These are phyloP conservation scores for Euphrasia confusa DNA, from an alignment of 257 asterid genomes.

Conservation along the genomic window DNA sequence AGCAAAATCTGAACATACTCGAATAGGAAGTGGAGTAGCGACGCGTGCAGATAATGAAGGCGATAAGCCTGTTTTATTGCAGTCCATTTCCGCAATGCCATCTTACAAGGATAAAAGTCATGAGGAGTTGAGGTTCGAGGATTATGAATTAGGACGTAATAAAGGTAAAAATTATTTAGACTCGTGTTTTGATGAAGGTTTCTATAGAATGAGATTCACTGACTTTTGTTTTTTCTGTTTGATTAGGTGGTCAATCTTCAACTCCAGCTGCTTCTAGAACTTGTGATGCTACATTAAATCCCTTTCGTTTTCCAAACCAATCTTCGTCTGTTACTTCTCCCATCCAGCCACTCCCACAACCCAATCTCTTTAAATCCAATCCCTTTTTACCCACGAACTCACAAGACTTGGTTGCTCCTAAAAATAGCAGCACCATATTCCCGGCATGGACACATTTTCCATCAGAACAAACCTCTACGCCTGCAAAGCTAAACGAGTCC, in stretches of 20 bases:
- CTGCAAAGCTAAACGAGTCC: neutral
- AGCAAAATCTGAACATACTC: neutral
- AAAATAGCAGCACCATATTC: neutral
- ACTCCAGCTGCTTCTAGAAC: conserved; percentile 5
- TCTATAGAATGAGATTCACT: neutral
- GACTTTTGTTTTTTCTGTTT: conserved; percentile 12
- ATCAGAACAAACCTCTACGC: conserved; percentile 10
- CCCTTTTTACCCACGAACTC: neutral
- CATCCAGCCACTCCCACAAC: conserved; percentile 1
- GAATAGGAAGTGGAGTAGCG: conserved; percentile 16
- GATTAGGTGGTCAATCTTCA: conserved; percentile 15
- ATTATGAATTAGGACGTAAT: conserved; percentile 12
- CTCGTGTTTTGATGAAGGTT: too few relatives aligned
- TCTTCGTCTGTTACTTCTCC: neutral
- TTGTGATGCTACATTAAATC: conserved; percentile 1
- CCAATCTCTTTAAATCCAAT: neutral
- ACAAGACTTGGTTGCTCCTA: neutral
- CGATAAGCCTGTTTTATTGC: neutral
- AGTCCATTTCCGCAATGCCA: conserved; percentile 32
- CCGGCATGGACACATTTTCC: conserved; percentile 11
- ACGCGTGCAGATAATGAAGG: neutral
- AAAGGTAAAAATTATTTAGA: conserved; percentile 17
- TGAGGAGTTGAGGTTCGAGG: conserved; percentile 30
- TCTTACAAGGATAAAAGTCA: conserved; percentile 27
- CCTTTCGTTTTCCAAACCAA: neutral